Conservation (phyloP, 768 basidiomycete genomes). For the Phlebiopsis flavidoalba region DNA sequence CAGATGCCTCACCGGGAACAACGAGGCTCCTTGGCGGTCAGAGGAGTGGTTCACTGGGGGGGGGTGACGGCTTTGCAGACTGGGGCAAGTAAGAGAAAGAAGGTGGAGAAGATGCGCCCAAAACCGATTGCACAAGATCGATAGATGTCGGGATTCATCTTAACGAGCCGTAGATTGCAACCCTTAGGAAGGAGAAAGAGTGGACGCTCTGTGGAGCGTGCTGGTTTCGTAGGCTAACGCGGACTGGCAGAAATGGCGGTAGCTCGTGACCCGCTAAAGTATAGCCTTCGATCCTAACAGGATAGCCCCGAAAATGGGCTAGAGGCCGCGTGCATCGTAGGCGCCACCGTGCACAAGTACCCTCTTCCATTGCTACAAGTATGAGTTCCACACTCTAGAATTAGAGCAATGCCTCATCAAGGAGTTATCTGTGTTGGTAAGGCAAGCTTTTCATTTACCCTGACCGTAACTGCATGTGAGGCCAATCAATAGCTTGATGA, state of each 20-base stretch:
- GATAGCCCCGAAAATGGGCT: conserved; percentile 19
- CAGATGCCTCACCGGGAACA: conserved; percentile 33
- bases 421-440: conserved; percentile 34
- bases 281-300: conserved; percentile 40
- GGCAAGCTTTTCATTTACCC: conserved; percentile 9
- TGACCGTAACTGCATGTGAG: neutral
- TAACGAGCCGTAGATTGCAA: conserved; percentile 30
- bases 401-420: conserved; percentile 29
- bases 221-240: neutral
- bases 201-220: conserved; percentile 20
- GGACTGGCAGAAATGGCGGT: conserved; percentile 36
- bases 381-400: conserved; percentile 49
- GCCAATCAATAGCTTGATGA: conserved; percentile 43
- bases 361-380: conserved; percentile 73
- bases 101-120: conserved; percentile 26
- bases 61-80: conserved; percentile 31
- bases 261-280: conserved; percentile 60
- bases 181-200: conserved; percentile 50
- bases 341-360: conserved; percentile 60
- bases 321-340: conserved; percentile 25
- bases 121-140: conserved; percentile 33
- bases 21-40: conserved; percentile 35
- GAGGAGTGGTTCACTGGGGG: conserved; percentile 45
- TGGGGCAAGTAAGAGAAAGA: conserved; percentile 31
- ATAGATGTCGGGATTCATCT: conserved; percentile 35